phyloP scores from a whole-genome alignment of 257 asterid genomes.

The Solanum clarkiae region DNA sequence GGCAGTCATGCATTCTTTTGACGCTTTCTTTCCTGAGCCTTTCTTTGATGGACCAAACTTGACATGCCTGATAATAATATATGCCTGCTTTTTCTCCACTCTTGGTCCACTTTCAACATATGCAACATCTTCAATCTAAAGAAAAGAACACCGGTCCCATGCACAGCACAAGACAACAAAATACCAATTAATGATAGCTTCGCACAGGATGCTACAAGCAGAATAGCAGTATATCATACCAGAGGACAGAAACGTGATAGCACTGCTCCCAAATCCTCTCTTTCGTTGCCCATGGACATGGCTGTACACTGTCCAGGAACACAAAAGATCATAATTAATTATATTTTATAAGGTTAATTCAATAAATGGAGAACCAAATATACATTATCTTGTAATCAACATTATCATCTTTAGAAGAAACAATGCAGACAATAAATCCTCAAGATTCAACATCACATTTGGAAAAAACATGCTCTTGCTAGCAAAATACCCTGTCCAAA shows the following conservation, averaged over 20 bases:
- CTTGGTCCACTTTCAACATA: constrained; percentile 40
- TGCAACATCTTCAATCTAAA: constrained; percentile 61
- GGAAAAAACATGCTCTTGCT: background rate
- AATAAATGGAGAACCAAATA: background rate
- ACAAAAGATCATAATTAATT: constrained; percentile 3
- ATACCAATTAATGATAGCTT: background rate
- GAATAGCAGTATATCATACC: constrained; percentile 28
- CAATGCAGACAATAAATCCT: background rate
- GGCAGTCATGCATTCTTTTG: constrained; percentile 3
- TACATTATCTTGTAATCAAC: background rate
- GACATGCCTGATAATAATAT: constrained; percentile 50
- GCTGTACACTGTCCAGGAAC: constrained; percentile 49
- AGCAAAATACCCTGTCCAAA: background rate
- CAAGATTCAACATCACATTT: background rate
- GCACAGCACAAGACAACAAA: background rate
- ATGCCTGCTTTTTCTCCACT: constrained; percentile 58
- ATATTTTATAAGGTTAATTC: background rate
- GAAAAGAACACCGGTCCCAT: background rate
- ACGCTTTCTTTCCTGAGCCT: constrained; percentile 43
- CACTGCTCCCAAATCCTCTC: constrained; percentile 29
- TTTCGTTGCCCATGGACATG: constrained; percentile 14
- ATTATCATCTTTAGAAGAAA: background rate
- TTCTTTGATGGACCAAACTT: constrained; percentile 60
- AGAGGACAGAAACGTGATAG: constrained; percentile 53
- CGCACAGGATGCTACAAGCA: background rate